Base-by-base conservation (phyloP, 1,284 basidiomycete species). In the Tilletia caries region DNA sequence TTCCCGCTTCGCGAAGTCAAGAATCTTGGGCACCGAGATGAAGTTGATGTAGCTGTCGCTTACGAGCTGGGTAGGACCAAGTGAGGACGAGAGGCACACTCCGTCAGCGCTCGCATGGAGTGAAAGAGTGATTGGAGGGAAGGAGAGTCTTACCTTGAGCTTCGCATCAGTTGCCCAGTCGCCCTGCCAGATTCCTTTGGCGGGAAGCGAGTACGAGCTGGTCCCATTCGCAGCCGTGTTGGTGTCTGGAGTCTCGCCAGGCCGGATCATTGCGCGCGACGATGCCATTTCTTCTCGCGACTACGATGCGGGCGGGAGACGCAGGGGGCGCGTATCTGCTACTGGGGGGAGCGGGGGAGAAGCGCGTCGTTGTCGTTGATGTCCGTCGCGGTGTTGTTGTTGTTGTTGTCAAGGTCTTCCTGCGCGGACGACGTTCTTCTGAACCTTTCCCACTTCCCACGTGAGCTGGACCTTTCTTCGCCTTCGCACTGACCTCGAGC, bases 11-110 rank as follows among this genome's bases (percentile, higher is more conserved):
- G 58, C 58, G 32, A 37, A n/a, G 12, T 29, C 58, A 15, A 62
- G 33, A 23, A 77, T 77, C 37, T 71, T 70, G 62, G 80, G 80
- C 69, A 79, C 68, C 4, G 79, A 80, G 37, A 73, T 74, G 66
- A 82, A 82, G 67, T 80, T 74, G 67, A 76, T 80, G 65, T 73
- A 80, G 4, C 76, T 73, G 41, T 80, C 75, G 41, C 75, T 54
- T 20, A 70, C 34, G 27, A 70, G 43, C 66, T 67, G 27, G 10
- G 13, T 52, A 6, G 23, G 37, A 65, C 18, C 44, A 66, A 23
- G 46, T 37, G 44, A 50, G 20, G 65, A 32, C 10, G 13, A 10
- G n/a, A 44, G 27, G 41, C 25, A 41, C 10, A 23, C n/a, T n/a
- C n/a, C 48, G 23, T n/a, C 37, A 23, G 48, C 20, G 43, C 25